Conservation (phyloP, 177 flowering plant genomes). For the Vitis hybrid region DNA sequence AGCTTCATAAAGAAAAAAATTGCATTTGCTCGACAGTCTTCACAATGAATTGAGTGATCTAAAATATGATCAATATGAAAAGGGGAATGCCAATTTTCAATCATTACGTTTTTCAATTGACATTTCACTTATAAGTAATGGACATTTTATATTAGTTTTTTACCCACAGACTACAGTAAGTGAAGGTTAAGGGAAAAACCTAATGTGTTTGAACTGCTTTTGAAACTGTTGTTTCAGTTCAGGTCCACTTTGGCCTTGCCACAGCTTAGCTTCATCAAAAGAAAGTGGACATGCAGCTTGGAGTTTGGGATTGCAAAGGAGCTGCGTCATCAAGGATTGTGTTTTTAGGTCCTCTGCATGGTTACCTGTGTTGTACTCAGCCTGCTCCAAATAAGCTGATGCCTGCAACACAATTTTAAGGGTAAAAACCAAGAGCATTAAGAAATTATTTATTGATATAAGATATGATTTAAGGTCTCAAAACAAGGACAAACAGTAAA, state of each 20-base stretch:
- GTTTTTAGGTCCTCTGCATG: constrained; percentile 81
- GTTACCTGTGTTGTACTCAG: constrained; percentile 91
- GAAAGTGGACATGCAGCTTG: constrained; percentile 93
- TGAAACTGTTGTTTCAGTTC: constrained; percentile 85
- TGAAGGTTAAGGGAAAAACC: constrained; percentile 36
- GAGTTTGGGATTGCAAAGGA: constrained; percentile 68
- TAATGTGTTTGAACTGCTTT: constrained; percentile 87
- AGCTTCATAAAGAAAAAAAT: no score
- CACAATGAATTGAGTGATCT: no score
- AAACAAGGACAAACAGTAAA: no score
- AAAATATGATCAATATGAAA: no score
- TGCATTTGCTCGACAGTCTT: no score
- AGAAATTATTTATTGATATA: no score
- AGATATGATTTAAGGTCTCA: no score
- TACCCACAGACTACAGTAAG: neutral
- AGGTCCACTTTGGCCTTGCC: constrained; percentile 96
- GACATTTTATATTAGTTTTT: neutral
- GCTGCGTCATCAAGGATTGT: constrained; percentile 72
- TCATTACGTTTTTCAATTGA: no score
- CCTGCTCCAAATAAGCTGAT: constrained; percentile 85
- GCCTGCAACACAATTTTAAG: constrained; percentile 44
- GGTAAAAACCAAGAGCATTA: no score
- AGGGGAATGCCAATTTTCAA: no score
- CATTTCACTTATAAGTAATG: neutral
- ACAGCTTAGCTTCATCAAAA: constrained; percentile 96